These are phyloP conservation scores for Zymoseptoria crescenta DNA, from an alignment of 2,329 filamentous ascomycete species.

Conservation along the genomic window DNA sequence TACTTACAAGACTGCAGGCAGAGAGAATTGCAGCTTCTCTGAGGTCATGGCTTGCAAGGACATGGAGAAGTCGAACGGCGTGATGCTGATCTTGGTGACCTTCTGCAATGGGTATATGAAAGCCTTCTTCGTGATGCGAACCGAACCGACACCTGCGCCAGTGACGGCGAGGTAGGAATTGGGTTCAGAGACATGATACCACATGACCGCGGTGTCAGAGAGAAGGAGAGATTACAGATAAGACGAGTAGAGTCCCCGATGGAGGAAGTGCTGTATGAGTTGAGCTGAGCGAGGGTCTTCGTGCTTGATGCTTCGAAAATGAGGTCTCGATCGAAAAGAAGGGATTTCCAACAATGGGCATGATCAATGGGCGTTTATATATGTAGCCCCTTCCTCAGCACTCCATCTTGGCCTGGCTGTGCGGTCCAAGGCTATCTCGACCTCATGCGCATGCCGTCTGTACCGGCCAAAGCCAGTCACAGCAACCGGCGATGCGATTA, in stretches of 20 bases:
- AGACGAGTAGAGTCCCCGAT: not conserved
- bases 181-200: constrained; percentile 56
- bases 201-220: constrained; percentile 18
- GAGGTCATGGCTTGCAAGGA: constrained; percentile 80
- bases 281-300: not conserved
- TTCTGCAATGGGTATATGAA: constrained; percentile 66
- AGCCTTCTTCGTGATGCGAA: constrained; percentile 71
- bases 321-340: not conserved
- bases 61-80: constrained; percentile 73
- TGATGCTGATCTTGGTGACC: constrained; percentile 27
- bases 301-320: not conserved
- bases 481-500: not conserved
- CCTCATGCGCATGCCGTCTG: not conserved
- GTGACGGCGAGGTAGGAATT: constrained; percentile 72
- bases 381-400: not conserved
- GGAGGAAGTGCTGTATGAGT: not conserved
- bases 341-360: not conserved
- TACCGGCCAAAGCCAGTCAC: not conserved
- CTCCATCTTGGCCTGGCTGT: not conserved
- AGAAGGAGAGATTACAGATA: not conserved
- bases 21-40: constrained; percentile 75
- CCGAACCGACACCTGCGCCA: constrained; percentile 64
- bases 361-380: not conserved
- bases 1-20: constrained; percentile 64
- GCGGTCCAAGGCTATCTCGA: not conserved